These are phyloP conservation scores for Bolboschoenoplectus hybrid DNA, from an alignment of 202 grass and related monocot species.

Conservation along the genomic window DNA sequence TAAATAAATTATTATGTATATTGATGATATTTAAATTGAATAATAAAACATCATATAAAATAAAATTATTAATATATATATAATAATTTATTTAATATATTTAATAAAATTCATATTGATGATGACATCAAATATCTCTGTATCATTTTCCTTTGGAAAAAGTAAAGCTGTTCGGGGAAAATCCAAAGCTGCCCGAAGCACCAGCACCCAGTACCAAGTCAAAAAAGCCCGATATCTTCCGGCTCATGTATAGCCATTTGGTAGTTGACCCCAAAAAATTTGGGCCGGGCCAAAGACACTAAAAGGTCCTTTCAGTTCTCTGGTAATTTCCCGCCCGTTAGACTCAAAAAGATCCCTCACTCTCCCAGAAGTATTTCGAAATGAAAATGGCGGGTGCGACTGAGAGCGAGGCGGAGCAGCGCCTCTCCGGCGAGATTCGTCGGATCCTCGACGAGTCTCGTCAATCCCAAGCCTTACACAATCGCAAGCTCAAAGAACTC, in stretches of 20 bases:
- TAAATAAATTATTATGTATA: too few relatives aligned
- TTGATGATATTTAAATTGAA: too few relatives aligned
- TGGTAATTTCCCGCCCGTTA: slow-evolving; percentile 39
- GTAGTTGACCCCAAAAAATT: background rate
- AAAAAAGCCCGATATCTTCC: background rate
- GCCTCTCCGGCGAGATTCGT: slow-evolving; percentile 49
- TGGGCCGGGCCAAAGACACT: background rate
- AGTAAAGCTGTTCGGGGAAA: too few relatives aligned
- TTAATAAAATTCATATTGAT: too few relatives aligned
- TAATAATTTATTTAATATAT: too few relatives aligned
- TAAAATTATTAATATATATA: too few relatives aligned
- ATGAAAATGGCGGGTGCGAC: slow-evolving; percentile 46
- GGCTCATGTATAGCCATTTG: background rate
- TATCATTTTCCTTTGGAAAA: too few relatives aligned
- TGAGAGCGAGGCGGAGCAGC: slow-evolving; percentile 44
- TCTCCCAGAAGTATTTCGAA: background rate
- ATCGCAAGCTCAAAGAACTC: slow-evolving; percentile 80
- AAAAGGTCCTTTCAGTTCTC: background rate
- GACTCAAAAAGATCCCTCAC: slow-evolving; percentile 40
- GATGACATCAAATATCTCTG: too few relatives aligned
- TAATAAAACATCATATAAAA: too few relatives aligned
- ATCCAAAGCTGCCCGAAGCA: too few relatives aligned
- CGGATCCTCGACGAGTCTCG: slow-evolving; percentile 75
- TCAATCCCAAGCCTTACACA: slow-evolving; percentile 64
- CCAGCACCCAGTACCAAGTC: too few relatives aligned